A percentile compares a stretch with the other conserved stretches of the same genome.
Conservation (phyloP, 2,329 filamentous ascomycete species). For the Fusarium oxysporum region DNA sequence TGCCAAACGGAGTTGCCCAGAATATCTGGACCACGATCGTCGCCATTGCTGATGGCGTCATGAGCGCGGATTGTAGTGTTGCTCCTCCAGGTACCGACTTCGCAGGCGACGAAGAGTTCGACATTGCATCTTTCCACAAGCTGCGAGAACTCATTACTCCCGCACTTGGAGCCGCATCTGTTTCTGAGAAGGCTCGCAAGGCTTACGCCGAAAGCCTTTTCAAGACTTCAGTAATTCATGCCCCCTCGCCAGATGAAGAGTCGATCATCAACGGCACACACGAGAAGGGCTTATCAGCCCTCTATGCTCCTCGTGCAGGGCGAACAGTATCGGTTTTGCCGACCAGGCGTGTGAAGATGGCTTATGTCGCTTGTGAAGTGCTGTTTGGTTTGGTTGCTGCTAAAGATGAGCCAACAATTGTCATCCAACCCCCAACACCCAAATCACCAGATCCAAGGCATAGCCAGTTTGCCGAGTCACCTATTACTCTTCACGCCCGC, state of each 20-base stretch:
- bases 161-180: conserved; percentile 71
- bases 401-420: conserved; percentile 49
- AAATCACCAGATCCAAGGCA: conserved; percentile 50
- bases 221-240: conserved; percentile 82
- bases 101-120: conserved; percentile 79
- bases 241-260: conserved; percentile 66
- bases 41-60: conserved; percentile 74
- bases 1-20: conserved; percentile 60
- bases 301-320: conserved; percentile 76
- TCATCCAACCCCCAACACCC: conserved; percentile 59
- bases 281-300: conserved; percentile 63
- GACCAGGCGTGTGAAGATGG: conserved; percentile 76
- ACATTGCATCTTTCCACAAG: conserved; percentile 78
- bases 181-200: conserved; percentile 75
- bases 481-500: conserved; percentile 59
- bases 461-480: conserved; percentile 27
- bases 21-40: conserved; percentile 79
- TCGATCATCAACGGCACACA: conserved; percentile 61
- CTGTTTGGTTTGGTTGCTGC: conserved; percentile 76
- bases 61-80: conserved; percentile 69
- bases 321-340: conserved; percentile 76
- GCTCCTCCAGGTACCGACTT: conserved; percentile 62
- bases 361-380: conserved; percentile 83
- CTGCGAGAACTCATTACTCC: conserved; percentile 80
- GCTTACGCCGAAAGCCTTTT: conserved; percentile 83